A percentile compares a stretch with the other conserved stretches of the same genome.
phyloP scores from a whole-genome alignment of 176 grass and related monocot genomes.

The Elymus sibiricus region DNA sequence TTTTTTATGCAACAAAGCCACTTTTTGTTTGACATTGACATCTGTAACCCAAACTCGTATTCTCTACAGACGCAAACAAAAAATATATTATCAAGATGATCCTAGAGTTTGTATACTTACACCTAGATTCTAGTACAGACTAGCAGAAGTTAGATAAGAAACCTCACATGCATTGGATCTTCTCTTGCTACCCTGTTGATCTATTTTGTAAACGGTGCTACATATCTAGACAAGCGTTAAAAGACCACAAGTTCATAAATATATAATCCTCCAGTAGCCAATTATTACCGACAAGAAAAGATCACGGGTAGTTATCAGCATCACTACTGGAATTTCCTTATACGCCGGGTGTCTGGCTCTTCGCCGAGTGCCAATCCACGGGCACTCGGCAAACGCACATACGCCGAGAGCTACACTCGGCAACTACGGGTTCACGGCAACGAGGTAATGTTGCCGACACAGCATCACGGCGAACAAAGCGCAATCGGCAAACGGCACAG shows the following conservation, averaged over 20 bases:
- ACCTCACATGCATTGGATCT: conserved; percentile 36
- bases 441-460: too few species aligned
- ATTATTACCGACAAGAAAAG: conserved; percentile 17
- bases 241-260: conserved; percentile 2
- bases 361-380: too few species aligned
- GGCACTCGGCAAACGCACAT: too few species aligned
- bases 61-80: conserved; percentile 6
- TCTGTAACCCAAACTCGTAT: conserved; percentile 13
- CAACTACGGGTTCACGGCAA: too few species aligned
- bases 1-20: conserved; percentile 10
- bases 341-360: too few species aligned
- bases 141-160: conserved; percentile 21
- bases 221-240: conserved; percentile 5
- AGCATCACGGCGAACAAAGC: too few species aligned
- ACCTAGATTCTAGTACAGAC: conserved; percentile 13
- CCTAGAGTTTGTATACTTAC: conserved; percentile 12
- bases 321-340: too few species aligned
- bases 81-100: conserved; percentile 9
- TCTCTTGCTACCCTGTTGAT: conserved; percentile 18
- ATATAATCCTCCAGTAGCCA: conserved; percentile 1
- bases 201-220: conserved; percentile 15
- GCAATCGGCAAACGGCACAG: too few species aligned
- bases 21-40: conserved; percentile 48
- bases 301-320: conserved; percentile 24
- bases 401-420: too few species aligned